These are phyloP conservation scores for Dothiorella sarmentorum DNA, from an alignment of 2,329 filamentous ascomycete genomes.

Conservation along the genomic window DNA sequence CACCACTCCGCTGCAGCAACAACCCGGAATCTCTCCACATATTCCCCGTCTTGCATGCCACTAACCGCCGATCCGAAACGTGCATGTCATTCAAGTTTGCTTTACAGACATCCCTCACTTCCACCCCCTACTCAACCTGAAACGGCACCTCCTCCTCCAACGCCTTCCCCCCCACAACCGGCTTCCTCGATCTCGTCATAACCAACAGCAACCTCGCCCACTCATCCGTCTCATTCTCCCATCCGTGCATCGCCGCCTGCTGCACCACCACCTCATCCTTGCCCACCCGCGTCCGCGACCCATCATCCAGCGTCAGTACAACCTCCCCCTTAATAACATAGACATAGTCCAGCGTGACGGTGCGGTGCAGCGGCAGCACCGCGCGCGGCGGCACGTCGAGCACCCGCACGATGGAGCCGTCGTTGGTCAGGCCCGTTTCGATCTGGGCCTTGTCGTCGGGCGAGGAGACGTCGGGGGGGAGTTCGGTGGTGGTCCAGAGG, in stretches of 20 bases:
- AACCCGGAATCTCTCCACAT: no score
- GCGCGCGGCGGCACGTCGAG: background rate
- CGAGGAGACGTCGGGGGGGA: background rate
- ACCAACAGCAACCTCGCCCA: background rate
- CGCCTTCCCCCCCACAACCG: background rate
- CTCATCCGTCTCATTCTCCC: background rate
- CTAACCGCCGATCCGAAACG: no score
- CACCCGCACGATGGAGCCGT: background rate
- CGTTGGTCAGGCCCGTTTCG: background rate
- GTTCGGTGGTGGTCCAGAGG: background rate
- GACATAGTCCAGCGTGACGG: background rate
- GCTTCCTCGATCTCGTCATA: background rate
- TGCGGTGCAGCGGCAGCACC: background rate
- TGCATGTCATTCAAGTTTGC: no score
- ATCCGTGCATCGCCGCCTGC: background rate
- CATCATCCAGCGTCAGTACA: background rate
- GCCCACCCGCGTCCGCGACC: background rate
- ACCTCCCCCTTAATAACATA: background rate
- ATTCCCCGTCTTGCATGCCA: no score
- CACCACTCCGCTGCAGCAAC: no score
- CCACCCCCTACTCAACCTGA: background rate
- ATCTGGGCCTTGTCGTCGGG: background rate
- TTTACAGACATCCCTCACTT: no score
- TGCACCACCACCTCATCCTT: background rate
- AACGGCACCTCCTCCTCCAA: background rate